A percentile compares a stretch with the other conserved stretches of the same genome.
Evolutionary conservation across 768 basidiomycete genomes (phyloP).

Genomic region (Dendrothele bispora): DNA sequence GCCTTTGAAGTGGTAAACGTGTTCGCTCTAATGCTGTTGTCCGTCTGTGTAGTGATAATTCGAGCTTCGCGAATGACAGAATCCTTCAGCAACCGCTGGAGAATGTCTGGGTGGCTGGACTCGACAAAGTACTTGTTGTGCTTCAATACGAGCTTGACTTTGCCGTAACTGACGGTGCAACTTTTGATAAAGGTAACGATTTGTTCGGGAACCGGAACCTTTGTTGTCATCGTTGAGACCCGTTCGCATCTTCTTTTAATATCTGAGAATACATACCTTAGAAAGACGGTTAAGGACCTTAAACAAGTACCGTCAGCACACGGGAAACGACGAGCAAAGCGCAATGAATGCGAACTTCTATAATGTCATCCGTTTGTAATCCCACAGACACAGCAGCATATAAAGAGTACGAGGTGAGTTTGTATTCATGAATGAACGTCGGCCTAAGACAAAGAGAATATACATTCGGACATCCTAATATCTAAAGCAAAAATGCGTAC

Average conservation of each 20-base stretch:
- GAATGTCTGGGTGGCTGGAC: slow-evolving; percentile 90
- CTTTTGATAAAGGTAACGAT: slow-evolving; percentile 88
- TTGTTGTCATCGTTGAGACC: too few relatives aligned
- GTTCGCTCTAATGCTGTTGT: slow-evolving; percentile 73
- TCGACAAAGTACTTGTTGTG: slow-evolving; percentile 98
- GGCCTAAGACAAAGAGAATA: slow-evolving; percentile 53
- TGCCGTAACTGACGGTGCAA: slow-evolving; percentile 94
- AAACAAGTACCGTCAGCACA: slow-evolving; percentile 28
- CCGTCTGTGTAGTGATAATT: slow-evolving; percentile 64
- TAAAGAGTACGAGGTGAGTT: slow-evolving; percentile 95
- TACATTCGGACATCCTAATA: slow-evolving; percentile 10
- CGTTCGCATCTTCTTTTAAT: too few relatives aligned
- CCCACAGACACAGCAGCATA: slow-evolving; percentile 99
- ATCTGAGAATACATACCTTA: slow-evolving; percentile 64
- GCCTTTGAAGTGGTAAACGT: slow-evolving; percentile 82
- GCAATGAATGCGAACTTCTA: slow-evolving; percentile 69
- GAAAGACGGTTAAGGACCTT: slow-evolving; percentile 82
- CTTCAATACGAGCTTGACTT: slow-evolving; percentile 97
- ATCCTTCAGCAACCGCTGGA: slow-evolving; percentile 87
- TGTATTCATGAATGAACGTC: slow-evolving; percentile 98
- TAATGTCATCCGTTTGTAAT: slow-evolving; percentile 96
- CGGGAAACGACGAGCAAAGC: slow-evolving; percentile 17
- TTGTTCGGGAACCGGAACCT: slow-evolving; percentile 91
- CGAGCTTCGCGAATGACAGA: slow-evolving; percentile 81
- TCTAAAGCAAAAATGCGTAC: slow-evolving; percentile 47